Base-by-base conservation (phyloP, 2,329 filamentous ascomycete species). In the Aspergillus sp. region DNA sequence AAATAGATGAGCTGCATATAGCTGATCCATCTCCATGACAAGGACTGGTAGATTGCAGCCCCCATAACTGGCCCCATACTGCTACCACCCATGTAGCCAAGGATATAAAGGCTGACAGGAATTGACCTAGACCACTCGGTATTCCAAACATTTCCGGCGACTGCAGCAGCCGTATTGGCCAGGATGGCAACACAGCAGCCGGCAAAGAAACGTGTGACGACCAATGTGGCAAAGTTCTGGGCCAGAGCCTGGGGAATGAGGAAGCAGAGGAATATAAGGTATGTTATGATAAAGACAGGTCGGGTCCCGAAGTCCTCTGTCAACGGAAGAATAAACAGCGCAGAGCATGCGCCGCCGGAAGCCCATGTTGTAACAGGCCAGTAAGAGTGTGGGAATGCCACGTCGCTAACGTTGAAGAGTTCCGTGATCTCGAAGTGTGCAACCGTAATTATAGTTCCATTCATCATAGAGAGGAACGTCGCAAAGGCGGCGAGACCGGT, bases 61-160 rank as follows among this genome's bases (percentile, higher is more conserved):
- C 79, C 78, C 19, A 79, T 70, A 0, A 81, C 75, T 1, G 78
- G 79, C 0, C 78, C 79, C 31, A 79, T 73, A 31, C 72, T 78
- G 9, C 77, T 68, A 3, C 78, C 78, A 2, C 71, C 72, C 6
- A 81, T 65, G 8, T 77, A 69, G 0, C 70, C 69, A 23, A 76
- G 72, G 2, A 78, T 77, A 50, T 74, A 81, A 7, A 80, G 63
- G 4, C 73, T 75, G 35, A 77, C 75, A 0, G 73, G 73, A 64
- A 58, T 75, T 73, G 40, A 76, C 70, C 9, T 64, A 64, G 39
- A 35, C 48, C 64, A 62, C 3, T 76, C 73, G 0, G 68, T 69
- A 12, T 66, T 48, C 50, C 77, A 73, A 1, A 73, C 45, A 45
- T 73, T 70, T 4, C 68, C 68, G 44, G 70, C 65, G 3, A 70